Conservation (phyloP, 2,329 filamentous ascomycete genomes). For the Penicillium thymicola region DNA sequence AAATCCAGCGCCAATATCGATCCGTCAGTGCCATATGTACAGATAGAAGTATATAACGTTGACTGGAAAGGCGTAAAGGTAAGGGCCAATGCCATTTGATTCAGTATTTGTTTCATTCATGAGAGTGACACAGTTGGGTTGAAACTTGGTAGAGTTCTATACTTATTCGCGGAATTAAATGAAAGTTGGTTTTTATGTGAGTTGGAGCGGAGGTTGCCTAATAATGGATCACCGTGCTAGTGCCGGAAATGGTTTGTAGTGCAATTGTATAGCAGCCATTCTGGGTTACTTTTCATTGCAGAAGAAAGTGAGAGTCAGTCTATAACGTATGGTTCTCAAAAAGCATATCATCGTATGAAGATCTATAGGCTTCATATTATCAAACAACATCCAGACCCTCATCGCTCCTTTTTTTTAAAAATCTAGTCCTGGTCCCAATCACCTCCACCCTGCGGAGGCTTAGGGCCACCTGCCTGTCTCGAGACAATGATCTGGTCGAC, state of each 20-base stretch:
- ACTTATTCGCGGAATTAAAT: too few species aligned
- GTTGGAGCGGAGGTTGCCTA: background rate
- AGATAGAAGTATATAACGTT: too few species aligned
- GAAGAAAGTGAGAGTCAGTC: background rate
- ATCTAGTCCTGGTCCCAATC: conserved; percentile 65
- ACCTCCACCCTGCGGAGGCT: conserved; percentile 91
- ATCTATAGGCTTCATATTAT: conserved; percentile 24
- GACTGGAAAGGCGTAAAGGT: background rate
- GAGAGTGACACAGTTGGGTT: background rate
- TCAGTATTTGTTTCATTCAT: background rate
- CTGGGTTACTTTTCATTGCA: background rate
- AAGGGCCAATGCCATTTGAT: background rate
- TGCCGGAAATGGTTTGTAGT: background rate
- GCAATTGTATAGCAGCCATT: too few species aligned
- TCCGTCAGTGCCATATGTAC: too few species aligned
- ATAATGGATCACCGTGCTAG: background rate
- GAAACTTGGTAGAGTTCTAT: background rate
- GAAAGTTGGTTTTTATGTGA: background rate
- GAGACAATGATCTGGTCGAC: conserved; percentile 99
- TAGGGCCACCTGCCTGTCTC: conserved; percentile 92
- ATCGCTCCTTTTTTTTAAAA: conserved; percentile 8
- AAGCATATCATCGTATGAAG: conserved; percentile 25
- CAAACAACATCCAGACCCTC: conserved; percentile 13
- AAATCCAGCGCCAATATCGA: too few species aligned
- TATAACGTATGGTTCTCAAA: conserved; percentile 2